A percentile compares a stretch with the other conserved stretches of the same genome.
These are phyloP conservation scores for Wallacemonas sp. DNA, from an alignment of 208 protist species.

Conservation along the genomic window DNA sequence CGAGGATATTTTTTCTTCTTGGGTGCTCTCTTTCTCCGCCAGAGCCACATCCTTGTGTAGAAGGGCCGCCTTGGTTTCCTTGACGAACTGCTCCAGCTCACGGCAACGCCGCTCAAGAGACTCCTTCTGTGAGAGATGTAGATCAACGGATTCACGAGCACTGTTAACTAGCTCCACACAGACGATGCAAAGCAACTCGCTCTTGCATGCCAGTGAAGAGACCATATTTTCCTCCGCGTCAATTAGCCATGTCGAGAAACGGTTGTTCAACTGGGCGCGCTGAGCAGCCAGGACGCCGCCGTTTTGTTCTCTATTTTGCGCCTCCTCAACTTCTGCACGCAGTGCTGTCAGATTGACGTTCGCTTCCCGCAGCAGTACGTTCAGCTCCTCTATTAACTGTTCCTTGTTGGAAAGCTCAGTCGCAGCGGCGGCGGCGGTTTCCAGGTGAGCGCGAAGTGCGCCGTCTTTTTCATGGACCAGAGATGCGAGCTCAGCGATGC, in stretches of 20 bases:
- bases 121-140: conserved; percentile 6
- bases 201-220: background rate
- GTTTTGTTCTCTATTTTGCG: background rate
- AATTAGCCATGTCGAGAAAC: background rate
- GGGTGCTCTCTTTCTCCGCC: conserved; percentile 20
- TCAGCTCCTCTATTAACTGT: conserved; percentile 1
- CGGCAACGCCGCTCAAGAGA: conserved; percentile 14
- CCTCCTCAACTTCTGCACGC: background rate
- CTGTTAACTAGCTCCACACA: background rate
- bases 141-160: background rate
- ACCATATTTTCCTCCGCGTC: background rate
- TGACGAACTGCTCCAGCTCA: conserved; percentile 26
- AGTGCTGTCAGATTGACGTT: background rate
- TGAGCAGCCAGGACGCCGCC: background rate
- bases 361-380: background rate
- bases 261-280: background rate
- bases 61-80: conserved; percentile 27
- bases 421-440: background rate
- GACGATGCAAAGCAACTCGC: background rate
- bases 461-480: background rate
- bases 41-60: conserved; percentile 17
- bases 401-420: background rate
- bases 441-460: background rate
- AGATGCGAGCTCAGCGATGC: background rate
- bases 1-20: conserved; percentile 11